Base-by-base conservation (phyloP, 192 early-diverging fungal genomes). In the Lobosporangium transversale region DNA sequence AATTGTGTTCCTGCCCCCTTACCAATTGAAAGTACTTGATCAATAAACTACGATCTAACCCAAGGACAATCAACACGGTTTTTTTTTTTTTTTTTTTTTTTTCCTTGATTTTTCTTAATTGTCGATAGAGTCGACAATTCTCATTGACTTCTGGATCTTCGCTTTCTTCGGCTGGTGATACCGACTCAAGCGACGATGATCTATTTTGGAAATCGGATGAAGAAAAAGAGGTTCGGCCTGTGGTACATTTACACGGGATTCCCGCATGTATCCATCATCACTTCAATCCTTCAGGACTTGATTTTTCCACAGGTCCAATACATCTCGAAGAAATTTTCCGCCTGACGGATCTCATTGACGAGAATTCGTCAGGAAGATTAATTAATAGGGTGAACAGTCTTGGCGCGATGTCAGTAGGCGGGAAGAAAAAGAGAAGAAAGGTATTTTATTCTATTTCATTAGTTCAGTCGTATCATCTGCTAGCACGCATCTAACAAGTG, bases 221-320 rank as follows among this genome's bases (percentile, higher is more conserved):
- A 8, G 73, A 76, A 37, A 59, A 54, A 31, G 64, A 76, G 50
- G 20, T 67, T 8, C 50, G 73, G 4, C 73, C 65, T 2, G 20
- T 62, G 26, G 73, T 76, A 2, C 48, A 66, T 29, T 48, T 76
- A 11, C 73, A 76, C 29, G 73, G 73, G 18, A 76, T 76, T 32
- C 73, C 73, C 1, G 73, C 73, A 12, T 76, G 73, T 43, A 76
- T 76, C 32, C 73, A 76, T n/a, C 73, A 76, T 20, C 73, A 76
- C 18, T 76, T 76, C 26, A 76, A 63, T 29, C 73, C 73, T 15
- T 67, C 73, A 8, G 73, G 73, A 31, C 64, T 76, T 15, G 73
- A 76, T 29, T 76, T 76, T 33, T 67, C 73, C 3, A 58, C 37
- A 33, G 73, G 73, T 24, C 73, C 73, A 15, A 76, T 76, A 36